Base-by-base conservation (phyloP, 257 asterid genomes). In the Rubia yunnanensis region DNA sequence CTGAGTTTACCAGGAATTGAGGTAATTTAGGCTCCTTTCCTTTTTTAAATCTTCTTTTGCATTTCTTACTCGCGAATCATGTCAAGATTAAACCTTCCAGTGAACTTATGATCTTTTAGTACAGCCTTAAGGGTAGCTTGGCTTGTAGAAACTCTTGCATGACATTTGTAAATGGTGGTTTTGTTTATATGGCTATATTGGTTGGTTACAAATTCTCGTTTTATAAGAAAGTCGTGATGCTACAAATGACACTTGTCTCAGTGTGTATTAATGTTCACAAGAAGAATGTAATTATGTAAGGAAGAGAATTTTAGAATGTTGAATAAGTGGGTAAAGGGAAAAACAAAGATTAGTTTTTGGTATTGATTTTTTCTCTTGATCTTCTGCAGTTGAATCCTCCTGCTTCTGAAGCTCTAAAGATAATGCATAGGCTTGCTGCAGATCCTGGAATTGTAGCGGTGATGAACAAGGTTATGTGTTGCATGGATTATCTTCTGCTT, bases 401-500 rank as follows among this genome's bases (percentile, higher is more conserved):
- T 67, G 81, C 94, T 61, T 82, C 86, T 2, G 83, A 82, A 78
- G 96, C 99, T 63, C 73, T 92, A 72, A 86, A 78, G 60, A 76
- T 87, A 82, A 80, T 92, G 84, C 99, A 89, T 76, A 92, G 72
- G 81, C 96, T 92, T 80, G 97, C 99, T 83, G 84, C 96, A 22
- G 99, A 92, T 79, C 96, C 86, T 20, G 99, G 99, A 77, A 87
- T 92, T 69, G 88, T 87, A 62, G 95, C 99, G 24, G 83, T 92
- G 62, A 92, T 92, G 97, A 86, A 88, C 76, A 86, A 89, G 98
- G 98, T 92, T 78, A 23, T 46, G n/a, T 20, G 54, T 54, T 53
- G 28, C 60, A 35, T 10, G 11, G 65, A 55, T 59, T 66, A 49
- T 71, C 28, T 38, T 67, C 20, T 34, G 34, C 13, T 57, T 59